A percentile compares a stretch with the other conserved stretches of the same genome.
Evolutionary conservation across 306 rosid genomes (phyloP).

Genomic region (Vigna hirtella): DNA sequence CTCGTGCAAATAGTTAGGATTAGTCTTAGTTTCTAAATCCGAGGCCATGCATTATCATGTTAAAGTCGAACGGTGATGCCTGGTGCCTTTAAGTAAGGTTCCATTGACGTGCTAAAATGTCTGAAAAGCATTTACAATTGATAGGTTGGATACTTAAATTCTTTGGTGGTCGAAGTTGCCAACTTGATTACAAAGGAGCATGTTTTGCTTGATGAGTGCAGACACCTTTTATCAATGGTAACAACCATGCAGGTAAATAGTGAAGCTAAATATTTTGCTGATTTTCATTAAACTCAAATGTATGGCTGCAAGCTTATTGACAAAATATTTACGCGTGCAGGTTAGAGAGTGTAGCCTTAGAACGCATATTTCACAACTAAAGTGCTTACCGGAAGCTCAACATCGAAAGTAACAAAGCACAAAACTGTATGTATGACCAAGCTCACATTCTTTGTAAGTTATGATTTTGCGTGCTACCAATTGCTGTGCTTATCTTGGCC

Average conservation of each 20-base stretch:
- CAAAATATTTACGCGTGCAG: slow-evolving; percentile 7
- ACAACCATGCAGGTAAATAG: slow-evolving; percentile 3
- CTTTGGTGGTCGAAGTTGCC: slow-evolving; percentile 2
- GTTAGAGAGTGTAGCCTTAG: slow-evolving; percentile 20
- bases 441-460: background rate
- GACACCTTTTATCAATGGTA: background rate
- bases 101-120: background rate
- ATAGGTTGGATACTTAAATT: slow-evolving; percentile 19
- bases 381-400: slow-evolving; percentile 20
- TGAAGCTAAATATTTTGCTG: background rate
- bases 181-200: slow-evolving; percentile 9
- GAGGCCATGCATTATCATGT: too few species aligned
- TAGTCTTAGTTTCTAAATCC: too few species aligned
- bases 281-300: slow-evolving; percentile 5
- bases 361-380: slow-evolving; percentile 9
- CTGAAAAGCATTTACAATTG: slow-evolving; percentile 10
- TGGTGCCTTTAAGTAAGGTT: background rate
- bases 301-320: background rate
- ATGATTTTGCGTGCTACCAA: background rate
- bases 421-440: background rate
- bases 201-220: slow-evolving; percentile 8
- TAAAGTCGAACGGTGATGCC: too few species aligned
- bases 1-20: too few species aligned
- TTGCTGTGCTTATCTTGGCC: background rate
- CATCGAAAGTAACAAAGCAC: background rate